Evolutionary conservation across 1,284 basidiomycete species (phyloP), one percentile per base, ranked within the genome.

Genomic region (Boletus albobrunnescens): DNA sequence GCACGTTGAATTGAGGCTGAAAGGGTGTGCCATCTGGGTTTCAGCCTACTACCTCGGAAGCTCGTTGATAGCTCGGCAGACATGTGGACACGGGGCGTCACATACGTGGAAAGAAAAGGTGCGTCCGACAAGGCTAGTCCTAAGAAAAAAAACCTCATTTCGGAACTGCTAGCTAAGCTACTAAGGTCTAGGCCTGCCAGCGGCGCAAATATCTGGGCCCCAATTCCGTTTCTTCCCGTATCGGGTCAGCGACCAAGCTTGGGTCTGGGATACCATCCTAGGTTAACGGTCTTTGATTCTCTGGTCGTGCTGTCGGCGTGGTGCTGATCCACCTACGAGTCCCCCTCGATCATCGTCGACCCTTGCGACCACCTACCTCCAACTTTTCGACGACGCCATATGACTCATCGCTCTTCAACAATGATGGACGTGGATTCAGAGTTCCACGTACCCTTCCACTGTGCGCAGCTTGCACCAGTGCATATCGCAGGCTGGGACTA

Each of bases 391-490:
- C 36, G 30, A 7, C 38, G 8, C 24, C 23, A 19, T 26, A 26
- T 0, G 13, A 31, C 32, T n/a, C 24, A 8, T 30, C 51, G n/a
- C 13, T 28, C 7, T 7, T n/a, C 20, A 28, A 31, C 24, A 11
- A 54, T 19, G 24, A 64, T 66, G 56, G 53, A 54, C 41, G 39
- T 53, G 26, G 58, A 53, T 24, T 28, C 47, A 1, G 50, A 47
- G 27, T 67, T 64, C 39, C 59, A 23, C 13, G 50, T 67, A 31
- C 65, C 64, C 16, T 67, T 63, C 9, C 62, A 64, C 35, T 59
- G 53, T 11, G 42, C 56, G 16, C 54, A 59, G 44, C 60, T 64
- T 17, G 64, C 62, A 0, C 62, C 65, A 12, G 40, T 54, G 3
- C 56, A 53, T 16, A 52, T 66, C 24, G 16, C 49, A 9, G 60